Evolutionary conservation across 2,329 filamentous ascomycete genomes (phyloP).

Genomic region (Coleophoma crateriformis): DNA sequence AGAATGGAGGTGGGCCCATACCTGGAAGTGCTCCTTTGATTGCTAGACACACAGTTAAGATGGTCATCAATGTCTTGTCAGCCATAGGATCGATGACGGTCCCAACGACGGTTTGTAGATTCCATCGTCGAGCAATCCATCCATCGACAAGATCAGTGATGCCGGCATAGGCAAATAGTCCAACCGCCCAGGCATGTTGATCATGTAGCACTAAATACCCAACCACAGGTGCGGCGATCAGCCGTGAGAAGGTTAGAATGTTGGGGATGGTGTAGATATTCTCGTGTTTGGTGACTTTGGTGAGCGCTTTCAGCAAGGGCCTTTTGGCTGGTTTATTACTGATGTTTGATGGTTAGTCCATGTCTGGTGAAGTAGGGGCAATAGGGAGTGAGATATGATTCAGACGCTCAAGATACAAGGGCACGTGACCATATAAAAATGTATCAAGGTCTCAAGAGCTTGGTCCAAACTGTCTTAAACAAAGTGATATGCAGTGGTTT

Average conservation of each 20-base stretch:
- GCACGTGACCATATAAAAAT: too few species aligned
- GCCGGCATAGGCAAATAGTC: conserved; percentile 87
- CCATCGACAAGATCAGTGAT: conserved; percentile 90
- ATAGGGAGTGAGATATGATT: too few species aligned
- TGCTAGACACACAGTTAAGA: conserved; percentile 79
- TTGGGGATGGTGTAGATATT: conserved; percentile 98
- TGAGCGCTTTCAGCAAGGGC: conserved; percentile 20
- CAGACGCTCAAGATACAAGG: too few species aligned
- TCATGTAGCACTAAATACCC: conserved; percentile 87
- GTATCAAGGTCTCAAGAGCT: too few species aligned
- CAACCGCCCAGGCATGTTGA: conserved; percentile 71
- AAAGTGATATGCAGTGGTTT: too few species aligned
- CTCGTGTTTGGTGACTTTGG: conserved; percentile 52
- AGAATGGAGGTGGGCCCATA: conserved; percentile 33
- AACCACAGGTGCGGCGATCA: conserved; percentile 75
- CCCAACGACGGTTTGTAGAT: conserved; percentile 87
- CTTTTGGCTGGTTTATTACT: conserved; percentile 8
- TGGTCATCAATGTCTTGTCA: conserved; percentile 93
- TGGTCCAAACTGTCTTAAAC: too few species aligned
- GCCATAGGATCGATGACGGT: conserved; percentile 96
- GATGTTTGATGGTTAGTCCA: not conserved
- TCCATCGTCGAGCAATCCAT: conserved; percentile 84
- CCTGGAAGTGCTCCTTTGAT: conserved; percentile 76
- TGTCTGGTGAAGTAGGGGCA: too few species aligned
- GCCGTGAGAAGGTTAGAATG: conserved; percentile 79